Evolutionary conservation across 176 grass and related monocot genomes (phyloP), one percentile per base, ranked within the genome.

Genomic region (Carex pumila): DNA sequence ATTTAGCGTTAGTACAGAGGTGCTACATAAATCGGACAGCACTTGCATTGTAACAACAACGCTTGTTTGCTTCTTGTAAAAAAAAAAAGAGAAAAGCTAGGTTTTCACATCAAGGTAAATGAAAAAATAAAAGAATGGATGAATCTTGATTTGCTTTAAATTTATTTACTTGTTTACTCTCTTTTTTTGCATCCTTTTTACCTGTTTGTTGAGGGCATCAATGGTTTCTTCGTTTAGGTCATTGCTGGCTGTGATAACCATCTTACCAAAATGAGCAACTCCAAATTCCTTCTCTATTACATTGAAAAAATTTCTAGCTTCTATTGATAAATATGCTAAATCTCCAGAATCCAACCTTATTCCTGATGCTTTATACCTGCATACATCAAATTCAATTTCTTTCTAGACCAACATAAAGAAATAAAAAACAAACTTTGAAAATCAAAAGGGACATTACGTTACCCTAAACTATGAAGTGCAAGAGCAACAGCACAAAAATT

Each of bases 341-440:
- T 99, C 93, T 89, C 96, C 96, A 77, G 96, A 99, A 88, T 99
- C 96, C 89, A 99, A 87, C 79, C 96, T 99, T 83, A 99, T 95
- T 82, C 96, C 96, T 66, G 88, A 85, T 89, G 96, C 91, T 84
- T 89, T 94, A 84, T 99, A 99, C 65, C 96, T 99, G 88, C 2
- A 91, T 71, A 85, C 45, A 83, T 52, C 7, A n/a, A 79, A 79
- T 29, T 49, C 2, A 55, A 37, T 71, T 58, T 60, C 18, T 36
- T 69, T 84, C 75, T 81, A 68, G 32, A 19, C 41, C 14, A 22
- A 52, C 36, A 81, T 9, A 34, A 88, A 60, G 9, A 17, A 13
- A 61, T 68, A 22, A 18, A 83, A 83, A 64, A 55, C 53, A 88
- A 12, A 84, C 57, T 71, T 75, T 82, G 61, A 81, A 61, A 39